Conservation (phyloP, 2,329 filamentous ascomycete species). For the Paraphoma sp. region DNA sequence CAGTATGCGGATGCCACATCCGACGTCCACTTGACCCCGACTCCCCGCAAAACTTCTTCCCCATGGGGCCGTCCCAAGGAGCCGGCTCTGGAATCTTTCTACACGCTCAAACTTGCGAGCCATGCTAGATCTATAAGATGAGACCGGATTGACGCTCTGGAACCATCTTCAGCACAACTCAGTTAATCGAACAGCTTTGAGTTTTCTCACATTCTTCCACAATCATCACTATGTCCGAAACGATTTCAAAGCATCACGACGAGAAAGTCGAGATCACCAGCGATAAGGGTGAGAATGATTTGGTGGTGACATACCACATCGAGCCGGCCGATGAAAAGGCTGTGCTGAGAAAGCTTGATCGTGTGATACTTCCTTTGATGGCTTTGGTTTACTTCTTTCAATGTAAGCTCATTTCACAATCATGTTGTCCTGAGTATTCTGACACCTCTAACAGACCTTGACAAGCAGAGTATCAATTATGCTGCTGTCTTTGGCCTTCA, state of each 20-base stretch:
- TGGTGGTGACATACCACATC: neutral
- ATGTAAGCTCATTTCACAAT: neutral
- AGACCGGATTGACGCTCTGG: neutral
- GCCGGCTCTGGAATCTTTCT: neutral
- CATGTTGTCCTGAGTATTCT: too few relatives aligned
- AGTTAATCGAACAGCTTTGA: neutral
- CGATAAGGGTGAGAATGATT: neutral
- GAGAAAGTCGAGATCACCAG: neutral
- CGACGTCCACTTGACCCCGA: neutral
- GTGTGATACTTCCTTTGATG: neutral
- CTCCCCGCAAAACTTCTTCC: neutral
- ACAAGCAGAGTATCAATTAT: constrained; percentile 60
- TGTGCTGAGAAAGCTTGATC: constrained; percentile 2
- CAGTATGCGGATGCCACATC: neutral
- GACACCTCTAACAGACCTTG: constrained; percentile 28
- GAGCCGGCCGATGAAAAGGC: neutral
- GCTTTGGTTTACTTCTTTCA: constrained; percentile 1
- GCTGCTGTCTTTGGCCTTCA: constrained; percentile 57
- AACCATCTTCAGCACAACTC: neutral
- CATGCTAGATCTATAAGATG: neutral
- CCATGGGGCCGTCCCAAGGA: neutral
- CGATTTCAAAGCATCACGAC: neutral
- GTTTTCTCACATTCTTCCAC: neutral
- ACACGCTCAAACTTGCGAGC: neutral
- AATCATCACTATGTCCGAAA: neutral